These are phyloP conservation scores for Ramaria sp. DNA, from an alignment of 768 basidiomycete species.

Conservation along the genomic window DNA sequence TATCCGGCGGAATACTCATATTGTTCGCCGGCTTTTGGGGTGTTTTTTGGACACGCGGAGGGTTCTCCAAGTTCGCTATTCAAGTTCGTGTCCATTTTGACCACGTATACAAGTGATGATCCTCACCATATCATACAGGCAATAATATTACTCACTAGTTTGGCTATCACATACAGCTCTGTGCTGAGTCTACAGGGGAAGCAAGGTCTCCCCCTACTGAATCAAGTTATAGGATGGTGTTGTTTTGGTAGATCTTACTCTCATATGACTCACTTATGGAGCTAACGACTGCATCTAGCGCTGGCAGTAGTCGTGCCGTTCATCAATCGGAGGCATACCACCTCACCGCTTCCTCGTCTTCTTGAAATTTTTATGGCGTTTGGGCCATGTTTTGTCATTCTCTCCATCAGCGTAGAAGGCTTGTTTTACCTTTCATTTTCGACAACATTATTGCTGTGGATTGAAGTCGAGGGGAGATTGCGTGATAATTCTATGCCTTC, in stretches of 20 bases:
- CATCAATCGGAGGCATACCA: slow-evolving; percentile 24
- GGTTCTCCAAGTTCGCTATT: too few relatives aligned
- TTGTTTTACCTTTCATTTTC: slow-evolving; percentile 70
- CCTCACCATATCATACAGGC: slow-evolving; percentile 23
- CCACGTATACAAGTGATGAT: too few relatives aligned
- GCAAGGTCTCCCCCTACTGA: slow-evolving; percentile 46
- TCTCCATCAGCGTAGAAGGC: slow-evolving; percentile 76
- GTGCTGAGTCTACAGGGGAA: slow-evolving; percentile 52
- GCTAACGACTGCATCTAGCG: neutral
- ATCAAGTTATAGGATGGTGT: slow-evolving; percentile 56
- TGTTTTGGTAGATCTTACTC: slow-evolving; percentile 38
- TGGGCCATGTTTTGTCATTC: slow-evolving; percentile 61
- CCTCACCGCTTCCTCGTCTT: slow-evolving; percentile 30
- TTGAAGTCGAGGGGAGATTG: slow-evolving; percentile 39
- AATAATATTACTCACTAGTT: slow-evolving; percentile 32
- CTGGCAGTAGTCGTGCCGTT: slow-evolving; percentile 28
- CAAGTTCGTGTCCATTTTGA: too few relatives aligned
- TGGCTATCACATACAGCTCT: slow-evolving; percentile 48
- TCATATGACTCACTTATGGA: neutral
- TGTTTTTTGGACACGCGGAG: neutral
- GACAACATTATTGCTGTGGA: slow-evolving; percentile 53
- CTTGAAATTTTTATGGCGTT: slow-evolving; percentile 61
- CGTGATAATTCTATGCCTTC: slow-evolving; percentile 14
- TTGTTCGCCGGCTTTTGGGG: slow-evolving; percentile 23
- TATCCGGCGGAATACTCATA: slow-evolving; percentile 38